Evolutionary conservation across 2,329 filamentous ascomycete species (phyloP).

Genomic region (Teratosphaeria epicoccoides): DNA sequence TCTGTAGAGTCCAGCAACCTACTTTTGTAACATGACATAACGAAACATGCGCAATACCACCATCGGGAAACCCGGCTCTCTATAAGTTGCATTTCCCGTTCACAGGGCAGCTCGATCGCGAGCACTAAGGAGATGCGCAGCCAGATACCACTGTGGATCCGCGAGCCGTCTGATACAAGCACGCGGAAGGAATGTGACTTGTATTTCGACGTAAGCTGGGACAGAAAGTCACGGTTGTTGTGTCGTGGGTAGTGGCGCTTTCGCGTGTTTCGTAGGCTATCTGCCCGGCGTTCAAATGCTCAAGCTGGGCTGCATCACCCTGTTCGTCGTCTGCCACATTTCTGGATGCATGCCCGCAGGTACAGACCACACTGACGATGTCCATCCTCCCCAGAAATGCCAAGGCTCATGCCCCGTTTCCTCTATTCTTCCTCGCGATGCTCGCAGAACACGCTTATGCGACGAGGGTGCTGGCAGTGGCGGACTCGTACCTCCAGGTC

Average conservation of each 20-base stretch:
- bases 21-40: no score
- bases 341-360: not conserved
- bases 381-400: not conserved
- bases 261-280: not conserved
- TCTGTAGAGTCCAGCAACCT: no score
- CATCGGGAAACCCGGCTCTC: no score
- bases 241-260: not conserved
- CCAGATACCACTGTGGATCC: no score
- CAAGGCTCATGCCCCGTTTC: not conserved
- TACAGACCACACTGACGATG: not conserved
- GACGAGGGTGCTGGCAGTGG: constrained; percentile 89
- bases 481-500: constrained; percentile 98
- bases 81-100: no score
- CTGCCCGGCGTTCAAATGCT: not conserved
- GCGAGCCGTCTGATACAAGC: no score
- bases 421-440: not conserved
- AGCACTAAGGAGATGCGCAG: no score
- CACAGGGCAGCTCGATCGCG: no score
- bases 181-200: no score
- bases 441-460: constrained; percentile 51
- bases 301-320: not conserved
- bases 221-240: no score
- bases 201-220: no score
- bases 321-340: not conserved
- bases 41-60: no score